A percentile compares a stretch with the other conserved stretches of the same genome.
Evolutionary conservation across 2,329 filamentous ascomycete genomes (phyloP).

Genomic region (Ceratocystiopsis sp.): DNA sequence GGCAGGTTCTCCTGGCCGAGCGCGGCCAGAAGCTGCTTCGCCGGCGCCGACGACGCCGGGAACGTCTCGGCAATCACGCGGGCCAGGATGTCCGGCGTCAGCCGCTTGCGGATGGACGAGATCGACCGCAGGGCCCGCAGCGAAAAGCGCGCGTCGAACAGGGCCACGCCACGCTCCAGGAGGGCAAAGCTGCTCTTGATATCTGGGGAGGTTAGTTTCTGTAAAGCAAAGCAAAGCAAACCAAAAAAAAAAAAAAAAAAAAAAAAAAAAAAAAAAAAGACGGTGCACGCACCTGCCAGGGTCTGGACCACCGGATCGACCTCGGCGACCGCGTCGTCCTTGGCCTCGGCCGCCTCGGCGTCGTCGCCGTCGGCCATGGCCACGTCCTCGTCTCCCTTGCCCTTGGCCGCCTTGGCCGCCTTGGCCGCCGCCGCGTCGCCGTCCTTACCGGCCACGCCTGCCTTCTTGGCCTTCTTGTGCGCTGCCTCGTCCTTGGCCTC

Average conservation of each 20-base stretch:
- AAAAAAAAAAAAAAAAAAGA: not conserved
- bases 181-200: slow-evolving; percentile 89
- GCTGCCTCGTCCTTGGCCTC: slow-evolving; percentile 45
- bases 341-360: slow-evolving; percentile 24
- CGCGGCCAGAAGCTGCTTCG: slow-evolving; percentile 52
- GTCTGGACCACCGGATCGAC: slow-evolving; percentile 44
- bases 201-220: slow-evolving; percentile 34
- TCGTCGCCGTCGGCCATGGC: slow-evolving; percentile 48
- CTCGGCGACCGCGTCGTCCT: slow-evolving; percentile 30
- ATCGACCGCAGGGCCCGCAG: slow-evolving; percentile 88
- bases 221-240: slow-evolving; percentile 6
- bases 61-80: slow-evolving; percentile 72
- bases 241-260: not conserved
- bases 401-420: slow-evolving; percentile 43
- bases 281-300: slow-evolving; percentile 33
- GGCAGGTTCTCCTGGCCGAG: slow-evolving; percentile 50
- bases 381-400: slow-evolving; percentile 55
- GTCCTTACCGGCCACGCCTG: slow-evolving; percentile 51
- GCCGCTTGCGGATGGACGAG: slow-evolving; percentile 83
- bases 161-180: slow-evolving; percentile 75
- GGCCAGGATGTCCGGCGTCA: slow-evolving; percentile 65
- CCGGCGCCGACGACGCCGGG: slow-evolving; percentile 35
- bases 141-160: slow-evolving; percentile 91
- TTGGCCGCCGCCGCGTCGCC: slow-evolving; percentile 29
- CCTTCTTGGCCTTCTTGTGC: slow-evolving; percentile 47